Percentiles rank a stretch among this genome's conserved stretches.
phyloP scores from a whole-genome alignment of 1,284 basidiomycete species.

The Rhizoctonia solani region DNA sequence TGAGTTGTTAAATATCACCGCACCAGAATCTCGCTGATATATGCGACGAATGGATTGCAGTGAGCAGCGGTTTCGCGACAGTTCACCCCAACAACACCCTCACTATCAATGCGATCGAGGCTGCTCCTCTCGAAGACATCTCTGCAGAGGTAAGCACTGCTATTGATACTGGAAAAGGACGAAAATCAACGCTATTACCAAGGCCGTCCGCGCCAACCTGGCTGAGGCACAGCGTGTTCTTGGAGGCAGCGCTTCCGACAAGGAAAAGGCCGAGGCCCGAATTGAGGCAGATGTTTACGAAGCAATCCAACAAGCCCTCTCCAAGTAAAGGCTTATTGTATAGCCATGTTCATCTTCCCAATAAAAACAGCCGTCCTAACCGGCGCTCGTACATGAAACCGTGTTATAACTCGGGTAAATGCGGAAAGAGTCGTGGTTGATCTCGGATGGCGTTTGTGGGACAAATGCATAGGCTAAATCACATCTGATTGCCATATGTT shows the following conservation, averaged over 20 bases:
- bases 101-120: constrained; percentile 97
- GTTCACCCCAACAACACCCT: constrained; percentile 97
- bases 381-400: background rate
- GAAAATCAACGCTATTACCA: constrained; percentile 34
- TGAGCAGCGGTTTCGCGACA: constrained; percentile 96
- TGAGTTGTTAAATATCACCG: constrained; percentile 54
- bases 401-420: constrained; percentile 19
- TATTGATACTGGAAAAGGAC: background rate
- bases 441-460: no score
- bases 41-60: constrained; percentile 53
- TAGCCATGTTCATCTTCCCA: background rate
- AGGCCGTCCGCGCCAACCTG: constrained; percentile 90
- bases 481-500: background rate
- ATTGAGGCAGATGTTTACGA: constrained; percentile 98
- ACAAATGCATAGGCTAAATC: no score
- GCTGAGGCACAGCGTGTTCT: constrained; percentile 87
- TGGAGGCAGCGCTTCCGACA: constrained; percentile 82
- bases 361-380: constrained; percentile 22
- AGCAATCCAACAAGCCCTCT: constrained; percentile 84
- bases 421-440: constrained; percentile 4
- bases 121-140: constrained; percentile 89
- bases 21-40: background rate
- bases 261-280: constrained; percentile 91
- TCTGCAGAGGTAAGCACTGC: constrained; percentile 70
- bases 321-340: constrained; percentile 26